phyloP scores from a whole-genome alignment of 192 early-diverging fungal genomes.

The Backusella tarrabulga region DNA sequence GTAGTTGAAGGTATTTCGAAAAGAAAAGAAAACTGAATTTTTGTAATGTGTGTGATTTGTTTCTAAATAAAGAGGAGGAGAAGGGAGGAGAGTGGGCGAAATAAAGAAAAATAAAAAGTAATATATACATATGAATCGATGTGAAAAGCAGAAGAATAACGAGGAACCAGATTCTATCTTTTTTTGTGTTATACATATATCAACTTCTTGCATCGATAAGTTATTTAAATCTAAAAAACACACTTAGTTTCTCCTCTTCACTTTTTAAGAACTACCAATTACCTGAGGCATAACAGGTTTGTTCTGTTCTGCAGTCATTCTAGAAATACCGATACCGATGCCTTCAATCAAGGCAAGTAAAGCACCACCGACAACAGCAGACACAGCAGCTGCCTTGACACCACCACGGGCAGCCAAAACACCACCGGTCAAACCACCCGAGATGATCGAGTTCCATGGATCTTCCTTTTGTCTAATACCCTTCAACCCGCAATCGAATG shows the following conservation, averaged over 20 bases:
- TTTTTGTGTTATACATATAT: not conserved
- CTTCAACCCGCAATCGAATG: constrained; percentile 94
- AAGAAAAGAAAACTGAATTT: not conserved
- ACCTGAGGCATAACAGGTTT: constrained; percentile 53
- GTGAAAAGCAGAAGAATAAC: not conserved
- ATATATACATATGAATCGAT: constrained; percentile 4
- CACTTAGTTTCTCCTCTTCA: not conserved
- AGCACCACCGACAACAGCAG: constrained; percentile 90
- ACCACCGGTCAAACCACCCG: constrained; percentile 94
- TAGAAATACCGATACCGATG: constrained; percentile 76
- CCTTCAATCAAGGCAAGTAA: constrained; percentile 97
- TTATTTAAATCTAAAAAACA: not conserved
- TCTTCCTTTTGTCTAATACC: constrained; percentile 97
- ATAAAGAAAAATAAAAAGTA: not conserved
- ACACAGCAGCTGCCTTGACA: constrained; percentile 72
- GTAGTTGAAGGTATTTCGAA: not conserved
- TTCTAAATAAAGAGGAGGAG: not conserved
- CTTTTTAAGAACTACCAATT: not conserved
- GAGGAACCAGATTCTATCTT: not conserved
- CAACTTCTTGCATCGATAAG: not conserved
- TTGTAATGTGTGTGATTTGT: not conserved
- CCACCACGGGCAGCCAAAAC: constrained; percentile 89
- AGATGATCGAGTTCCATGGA: constrained; percentile 96
- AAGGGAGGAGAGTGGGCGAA: not conserved
- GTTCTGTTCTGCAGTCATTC: constrained; percentile 63